A percentile compares a stretch with the other conserved stretches of the same genome.
Conservation (phyloP, 202 grass and related monocot genomes). For the Zizania palustris region DNA sequence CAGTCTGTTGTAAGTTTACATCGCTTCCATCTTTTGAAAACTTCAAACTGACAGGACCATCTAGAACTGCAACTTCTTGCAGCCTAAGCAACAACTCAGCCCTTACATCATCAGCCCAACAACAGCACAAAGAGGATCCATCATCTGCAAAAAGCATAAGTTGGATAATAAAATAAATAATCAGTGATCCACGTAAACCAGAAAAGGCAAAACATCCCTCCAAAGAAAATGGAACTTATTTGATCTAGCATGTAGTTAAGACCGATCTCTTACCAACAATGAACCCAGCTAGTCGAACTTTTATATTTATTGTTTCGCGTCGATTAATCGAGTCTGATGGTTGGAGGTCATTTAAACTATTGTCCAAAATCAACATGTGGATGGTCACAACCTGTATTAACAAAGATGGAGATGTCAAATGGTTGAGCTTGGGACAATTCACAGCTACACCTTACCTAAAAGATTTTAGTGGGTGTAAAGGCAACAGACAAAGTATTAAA, state of each 20-base stretch:
- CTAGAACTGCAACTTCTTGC: conserved; percentile 46
- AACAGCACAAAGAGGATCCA: conserved; percentile 79
- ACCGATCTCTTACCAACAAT: conserved; percentile 72
- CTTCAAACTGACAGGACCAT: conserved; percentile 49
- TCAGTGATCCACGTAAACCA: conserved; percentile 20
- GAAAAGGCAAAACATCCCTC: neutral
- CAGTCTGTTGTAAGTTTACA: conserved; percentile 38
- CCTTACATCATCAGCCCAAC: conserved; percentile 72
- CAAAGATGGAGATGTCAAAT: conserved; percentile 10
- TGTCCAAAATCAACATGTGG: conserved; percentile 64
- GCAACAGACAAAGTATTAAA: conserved; percentile 5
- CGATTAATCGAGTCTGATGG: conserved; percentile 28
- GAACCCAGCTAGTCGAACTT: conserved; percentile 72
- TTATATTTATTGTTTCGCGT: conserved; percentile 43
- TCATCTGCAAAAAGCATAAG: conserved; percentile 68
- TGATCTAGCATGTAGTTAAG: neutral
- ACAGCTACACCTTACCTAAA: conserved; percentile 15
- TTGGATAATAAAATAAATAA: conserved; percentile 18
- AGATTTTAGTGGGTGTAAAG: neutral
- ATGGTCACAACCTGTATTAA: conserved; percentile 65
- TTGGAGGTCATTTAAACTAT: conserved; percentile 32
- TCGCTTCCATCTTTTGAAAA: conserved; percentile 41
- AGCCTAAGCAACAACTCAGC: conserved; percentile 71
- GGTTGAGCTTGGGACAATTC: neutral
- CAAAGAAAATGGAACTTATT: conserved; percentile 27